Base-by-base conservation (phyloP, 441 rosid species). In the Euphorbia schlechtendalii region DNA sequence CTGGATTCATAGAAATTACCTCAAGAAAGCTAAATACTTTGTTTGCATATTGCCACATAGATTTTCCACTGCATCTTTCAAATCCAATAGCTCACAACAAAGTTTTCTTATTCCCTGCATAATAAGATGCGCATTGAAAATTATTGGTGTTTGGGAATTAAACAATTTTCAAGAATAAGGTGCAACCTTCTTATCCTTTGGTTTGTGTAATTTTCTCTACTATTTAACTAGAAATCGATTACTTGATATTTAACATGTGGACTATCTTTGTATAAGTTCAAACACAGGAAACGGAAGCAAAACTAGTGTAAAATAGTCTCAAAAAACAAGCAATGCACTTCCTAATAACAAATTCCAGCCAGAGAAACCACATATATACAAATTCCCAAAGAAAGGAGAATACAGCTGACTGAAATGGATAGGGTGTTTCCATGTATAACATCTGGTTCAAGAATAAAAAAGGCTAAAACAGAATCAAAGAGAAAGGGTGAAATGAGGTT, bases 71-170 rank as follows among this genome's bases (percentile, higher is more conserved):
- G 96, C 89, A 87, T 90, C 97, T 73, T 90, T 94, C 77, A 94
- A 77, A 83, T 89, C 97, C 88, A 94, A 73, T 69, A 94, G 90
- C 82, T 94, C 99, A 71, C 96, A 90, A 70, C 99, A 94, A 21
- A 94, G 85, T 59, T 82, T 83, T 78, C 96, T 81, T 75, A 93
- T 87, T 60, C 96, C 96, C 99, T 90, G 82, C 79, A 80, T 32
- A 32, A 32, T 32, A 32, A 6, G 34, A 32, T 32, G 6, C 34
- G 6, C 34, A 6, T 3, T 2, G 34, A 32, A 32, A 32, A 32
- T 32, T 32, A 32, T 32, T 32, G 18, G 28, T 20, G 0, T 0
- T 18, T 34, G 8, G 8, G n/a, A n/a, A n/a, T n/a, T n/a, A n/a
- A n/a, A n/a, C n/a, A n/a, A n/a, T n/a, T n/a, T n/a, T n/a, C n/a